phyloP scores from a whole-genome alignment of 345 rosid species.

The Acer yangbiense region DNA sequence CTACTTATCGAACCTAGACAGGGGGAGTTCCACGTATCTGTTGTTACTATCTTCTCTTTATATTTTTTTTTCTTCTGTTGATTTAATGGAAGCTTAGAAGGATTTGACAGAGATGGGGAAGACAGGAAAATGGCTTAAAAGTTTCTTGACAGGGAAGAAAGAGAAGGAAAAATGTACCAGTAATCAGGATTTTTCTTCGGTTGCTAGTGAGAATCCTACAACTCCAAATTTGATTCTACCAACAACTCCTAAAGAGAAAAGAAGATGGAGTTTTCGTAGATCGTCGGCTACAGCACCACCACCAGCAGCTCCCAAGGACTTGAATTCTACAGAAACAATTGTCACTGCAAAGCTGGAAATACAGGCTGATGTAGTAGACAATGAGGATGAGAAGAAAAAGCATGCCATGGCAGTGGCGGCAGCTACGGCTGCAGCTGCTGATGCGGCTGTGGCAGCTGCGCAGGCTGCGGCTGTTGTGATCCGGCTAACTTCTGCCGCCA shows the following conservation, averaged over 20 bases:
- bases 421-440: constrained; percentile 44
- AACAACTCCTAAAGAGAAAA: constrained; percentile 72
- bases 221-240: constrained; percentile 51
- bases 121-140: constrained; percentile 78
- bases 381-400: constrained; percentile 48
- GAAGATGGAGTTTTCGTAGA: constrained; percentile 88
- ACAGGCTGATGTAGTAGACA: constrained; percentile 16
- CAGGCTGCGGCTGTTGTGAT: constrained; percentile 56
- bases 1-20: constrained; percentile 7
- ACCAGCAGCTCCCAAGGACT: constrained; percentile 37
- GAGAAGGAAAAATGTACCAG: constrained; percentile 30
- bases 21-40: constrained; percentile 20
- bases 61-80: constrained; percentile 16
- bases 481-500: constrained; percentile 37
- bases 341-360: constrained; percentile 21
- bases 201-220: constrained; percentile 35
- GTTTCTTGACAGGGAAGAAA: constrained; percentile 74
- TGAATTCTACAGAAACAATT: constrained; percentile 32
- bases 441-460: constrained; percentile 54
- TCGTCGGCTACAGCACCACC: constrained; percentile 56
- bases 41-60: constrained; percentile 21
- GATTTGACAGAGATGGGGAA: constrained; percentile 63
- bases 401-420: constrained; percentile 50
- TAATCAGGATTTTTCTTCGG: constrained; percentile 25
- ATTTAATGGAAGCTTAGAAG: constrained; percentile 27